Evolutionary conservation across 2,329 filamentous ascomycete species (phyloP), one percentile per base, ranked within the genome.

Genomic region (Nectriaceae sp.): DNA sequence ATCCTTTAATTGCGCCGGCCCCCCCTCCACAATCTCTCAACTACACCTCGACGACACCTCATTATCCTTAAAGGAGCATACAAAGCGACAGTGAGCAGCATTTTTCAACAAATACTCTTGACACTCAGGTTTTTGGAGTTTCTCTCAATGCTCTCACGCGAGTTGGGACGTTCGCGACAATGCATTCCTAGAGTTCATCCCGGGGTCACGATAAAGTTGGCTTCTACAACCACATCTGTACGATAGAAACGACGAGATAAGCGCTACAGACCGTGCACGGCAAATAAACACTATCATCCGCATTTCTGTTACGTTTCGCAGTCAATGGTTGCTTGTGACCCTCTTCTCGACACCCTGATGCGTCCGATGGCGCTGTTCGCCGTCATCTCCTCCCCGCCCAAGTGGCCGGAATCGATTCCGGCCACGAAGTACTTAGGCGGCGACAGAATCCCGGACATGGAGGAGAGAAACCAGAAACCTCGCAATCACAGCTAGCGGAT

Each of bases 351-450:
- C 44, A 44, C 43, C 35, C 43, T 42, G 35, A 41, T 46, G 42
- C 50, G 46, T 46, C 48, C n/a, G n/a, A 54, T 54, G 46, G 24
- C 44, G 53, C 47, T 42, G 52, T 46, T 47, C 44, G 50, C 56
- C 49, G 50, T 57, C 52, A 53, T 47, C 31, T 29, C 44, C 50
- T 51, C 65, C 65, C 61, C 63, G 61, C 62, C 54, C 52, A 46
- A 52, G 63, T 67, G 72, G 72, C 73, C 72, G 74, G 73, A 75
- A 75, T 64, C 6, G 18, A 68, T 76, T 75, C 74, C 74, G 74
- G 75, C 74, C 75, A 72, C 68, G 42, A 65, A 64, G 63, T 75
- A 76, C 74, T 75, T 76, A 72, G 70, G 66, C 70, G 66, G 60
- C 65, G 58, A 52, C 54, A 62, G 57, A 55, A 58, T 53, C 53